Evolutionary conservation across 495 filamentous ascomycete species (phyloP), one percentile per base, ranked within the genome.

Genomic region (Cercophora scortea): DNA sequence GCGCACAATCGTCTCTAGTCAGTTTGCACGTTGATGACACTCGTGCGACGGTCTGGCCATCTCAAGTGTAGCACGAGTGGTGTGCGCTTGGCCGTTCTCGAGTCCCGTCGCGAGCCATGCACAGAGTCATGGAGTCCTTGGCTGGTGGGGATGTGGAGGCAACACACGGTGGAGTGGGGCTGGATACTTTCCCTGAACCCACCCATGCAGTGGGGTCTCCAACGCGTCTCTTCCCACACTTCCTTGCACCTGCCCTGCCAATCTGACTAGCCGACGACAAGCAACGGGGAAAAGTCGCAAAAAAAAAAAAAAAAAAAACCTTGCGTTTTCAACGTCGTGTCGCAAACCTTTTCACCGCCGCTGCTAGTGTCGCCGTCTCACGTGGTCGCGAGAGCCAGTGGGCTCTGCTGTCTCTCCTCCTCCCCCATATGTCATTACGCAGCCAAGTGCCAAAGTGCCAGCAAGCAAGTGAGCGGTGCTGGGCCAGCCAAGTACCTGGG

Each of bases 21-120:
- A 58, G 56, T 57, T 54, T 54, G 45, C 55, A 56, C 51, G 47
- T 44, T 59, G 61, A 66, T 57, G 52, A 59, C 55, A 58, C 53
- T 59, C 43, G 61, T 64, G 57, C 57, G 55, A 66, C 57, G 59
- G 57, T 60, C 57, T 60, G 47, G 52, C 57, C 53, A 52, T 47
- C 36, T 49, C 51, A 25, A 49, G 17, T 53, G 52, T 54, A 44
- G 44, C 51, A 53, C 53, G 43, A 55, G 54, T 36, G 18, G 49
- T 43, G n/a, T 40, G 42, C 19, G 61, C 53, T 57, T 47, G 54
- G 49, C 61, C 58, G 47, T 54, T 43, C 44, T 49, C 42, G 53
- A 50, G 52, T 59, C 41, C 5, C 25, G 25, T 25, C 25, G 25
- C 25, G 25, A 25, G 25, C 25, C 25, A 25, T 44, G 45, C 34